Conservation (phyloP, 176 grass and related monocot species). For the Canna indica region DNA sequence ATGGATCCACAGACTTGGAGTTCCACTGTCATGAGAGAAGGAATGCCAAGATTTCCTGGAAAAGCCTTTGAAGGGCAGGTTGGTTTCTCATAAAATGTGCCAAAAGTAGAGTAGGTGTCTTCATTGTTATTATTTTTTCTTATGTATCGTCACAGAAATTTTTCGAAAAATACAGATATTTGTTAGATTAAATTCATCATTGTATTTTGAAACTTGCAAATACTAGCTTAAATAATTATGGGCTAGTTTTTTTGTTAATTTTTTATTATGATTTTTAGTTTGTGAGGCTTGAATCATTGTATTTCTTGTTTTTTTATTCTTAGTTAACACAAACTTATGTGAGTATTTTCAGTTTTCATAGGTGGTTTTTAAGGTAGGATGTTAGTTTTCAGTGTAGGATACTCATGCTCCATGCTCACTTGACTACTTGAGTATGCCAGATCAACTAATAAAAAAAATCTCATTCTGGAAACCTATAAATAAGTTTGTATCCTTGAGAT, state of each 20-base stretch:
- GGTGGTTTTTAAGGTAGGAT: neutral
- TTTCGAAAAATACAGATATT: neutral
- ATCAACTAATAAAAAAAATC: neutral
- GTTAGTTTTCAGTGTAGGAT: neutral
- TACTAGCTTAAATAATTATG: neutral
- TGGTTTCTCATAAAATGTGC: neutral
- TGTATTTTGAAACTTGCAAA: neutral
- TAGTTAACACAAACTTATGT: neutral
- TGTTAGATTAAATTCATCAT: neutral
- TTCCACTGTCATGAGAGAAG: slow-evolving; percentile 6
- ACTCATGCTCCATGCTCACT: neutral
- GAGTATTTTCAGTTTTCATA: neutral
- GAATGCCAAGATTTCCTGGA: slow-evolving; percentile 5
- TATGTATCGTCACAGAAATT: neutral
- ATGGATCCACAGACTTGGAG: slow-evolving; percentile 4
- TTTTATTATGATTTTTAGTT: neutral
- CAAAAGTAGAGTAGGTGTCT: neutral
- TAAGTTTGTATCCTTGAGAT: neutral
- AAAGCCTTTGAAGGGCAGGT: slow-evolving; percentile 3
- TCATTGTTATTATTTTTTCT: neutral
- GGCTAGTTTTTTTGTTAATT: neutral
- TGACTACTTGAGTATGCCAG: neutral
- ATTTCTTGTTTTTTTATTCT: neutral
- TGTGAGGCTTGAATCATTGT: neutral
- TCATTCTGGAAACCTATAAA: neutral